These are phyloP conservation scores for Suillus bovinus DNA, from an alignment of 768 basidiomycete genomes.

Conservation along the genomic window DNA sequence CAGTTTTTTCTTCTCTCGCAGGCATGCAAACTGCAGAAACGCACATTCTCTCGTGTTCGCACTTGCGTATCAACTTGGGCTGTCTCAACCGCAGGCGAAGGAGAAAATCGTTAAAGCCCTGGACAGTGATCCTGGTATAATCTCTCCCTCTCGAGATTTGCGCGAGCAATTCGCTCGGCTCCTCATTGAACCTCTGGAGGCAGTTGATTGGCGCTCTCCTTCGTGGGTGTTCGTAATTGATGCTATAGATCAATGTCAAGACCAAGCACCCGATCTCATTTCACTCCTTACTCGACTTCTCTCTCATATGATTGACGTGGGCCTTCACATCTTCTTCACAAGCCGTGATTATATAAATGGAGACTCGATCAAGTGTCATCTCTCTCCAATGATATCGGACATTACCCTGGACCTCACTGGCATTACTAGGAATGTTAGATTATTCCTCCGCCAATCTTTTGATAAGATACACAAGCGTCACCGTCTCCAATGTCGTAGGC, in stretches of 20 bases:
- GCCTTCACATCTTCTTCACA: neutral
- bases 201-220: neutral
- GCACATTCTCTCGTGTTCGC: neutral
- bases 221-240: neutral
- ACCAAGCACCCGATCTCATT: neutral
- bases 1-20: neutral
- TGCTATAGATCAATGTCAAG: slow-evolving; percentile 2
- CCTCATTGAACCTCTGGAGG: neutral
- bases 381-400: neutral
- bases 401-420: no score
- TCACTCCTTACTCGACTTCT: slow-evolving; percentile 1
- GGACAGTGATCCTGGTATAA: neutral
- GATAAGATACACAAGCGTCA: neutral
- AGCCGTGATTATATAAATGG: neutral
- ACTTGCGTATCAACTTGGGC: neutral
- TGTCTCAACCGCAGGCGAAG: neutral
- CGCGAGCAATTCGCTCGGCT: neutral
- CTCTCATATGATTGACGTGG: neutral
- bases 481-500: neutral
- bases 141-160: neutral
- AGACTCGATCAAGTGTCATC: neutral
- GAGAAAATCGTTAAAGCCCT: neutral
- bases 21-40: neutral
- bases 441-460: neutral
- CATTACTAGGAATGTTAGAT: neutral